Conservation (phyloP, 305 asterid genomes). For the Solanum chacoense region DNA sequence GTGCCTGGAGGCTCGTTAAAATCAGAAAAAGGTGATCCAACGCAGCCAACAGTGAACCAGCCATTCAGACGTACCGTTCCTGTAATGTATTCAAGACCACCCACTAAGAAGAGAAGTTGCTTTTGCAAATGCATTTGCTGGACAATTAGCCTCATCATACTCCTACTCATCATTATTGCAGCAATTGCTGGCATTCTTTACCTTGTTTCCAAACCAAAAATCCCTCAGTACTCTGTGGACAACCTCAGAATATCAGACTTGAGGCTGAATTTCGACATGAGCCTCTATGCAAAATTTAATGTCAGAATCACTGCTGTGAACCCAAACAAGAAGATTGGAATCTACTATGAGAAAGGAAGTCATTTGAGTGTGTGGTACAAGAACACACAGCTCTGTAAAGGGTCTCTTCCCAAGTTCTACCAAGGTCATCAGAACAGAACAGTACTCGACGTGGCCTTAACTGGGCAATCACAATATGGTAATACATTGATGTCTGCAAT, state of each 20-base stretch:
- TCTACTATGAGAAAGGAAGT: constrained; percentile 77
- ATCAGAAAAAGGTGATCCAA: constrained; percentile 29
- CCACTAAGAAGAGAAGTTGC: constrained; percentile 27
- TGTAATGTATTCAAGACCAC: constrained; percentile 22
- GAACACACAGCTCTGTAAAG: constrained; percentile 62
- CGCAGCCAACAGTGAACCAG: constrained; percentile 15
- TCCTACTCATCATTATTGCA: constrained; percentile 45
- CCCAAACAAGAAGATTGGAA: constrained; percentile 81
- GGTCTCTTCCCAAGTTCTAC: constrained; percentile 65
- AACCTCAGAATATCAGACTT: constrained; percentile 67
- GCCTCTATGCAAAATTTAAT: constrained; percentile 61
- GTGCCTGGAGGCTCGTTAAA: constrained; percentile 17
- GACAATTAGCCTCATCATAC: constrained; percentile 50
- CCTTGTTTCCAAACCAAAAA: constrained; percentile 62
- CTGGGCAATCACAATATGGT: constrained; percentile 65
- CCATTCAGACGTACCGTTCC: constrained; percentile 17
- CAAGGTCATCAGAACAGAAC: constrained; percentile 79
- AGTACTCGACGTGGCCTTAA: constrained; percentile 40
- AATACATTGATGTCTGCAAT: constrained; percentile 57
- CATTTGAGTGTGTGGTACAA: constrained; percentile 76
- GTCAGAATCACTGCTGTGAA: constrained; percentile 64
- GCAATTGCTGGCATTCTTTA: constrained; percentile 58
- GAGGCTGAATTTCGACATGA: constrained; percentile 61
- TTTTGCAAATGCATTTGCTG: constrained; percentile 74
- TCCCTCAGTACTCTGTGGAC: constrained; percentile 75